These are phyloP conservation scores for Colletotrichum gigasporum DNA, from an alignment of 2,329 filamentous ascomycete species.

Conservation along the genomic window DNA sequence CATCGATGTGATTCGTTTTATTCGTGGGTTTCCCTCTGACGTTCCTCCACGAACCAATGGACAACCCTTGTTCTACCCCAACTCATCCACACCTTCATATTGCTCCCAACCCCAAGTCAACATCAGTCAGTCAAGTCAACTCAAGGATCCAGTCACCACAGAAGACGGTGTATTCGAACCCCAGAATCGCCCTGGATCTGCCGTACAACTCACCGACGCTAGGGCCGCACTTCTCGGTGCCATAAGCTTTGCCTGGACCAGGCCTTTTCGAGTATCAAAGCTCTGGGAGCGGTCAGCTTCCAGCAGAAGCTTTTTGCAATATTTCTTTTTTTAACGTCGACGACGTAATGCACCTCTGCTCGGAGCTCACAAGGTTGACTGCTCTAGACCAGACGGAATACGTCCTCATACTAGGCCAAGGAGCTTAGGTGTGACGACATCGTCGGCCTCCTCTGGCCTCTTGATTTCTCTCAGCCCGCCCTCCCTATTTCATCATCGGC, in stretches of 20 bases:
- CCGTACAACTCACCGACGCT: background rate
- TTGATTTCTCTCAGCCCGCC: background rate
- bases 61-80: slow-evolving; percentile 28
- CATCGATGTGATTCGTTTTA: slow-evolving; percentile 18
- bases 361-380: background rate
- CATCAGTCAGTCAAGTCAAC: background rate
- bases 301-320: too few relatives aligned
- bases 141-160: background rate
- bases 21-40: slow-evolving; percentile 23
- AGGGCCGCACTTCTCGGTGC: background rate
- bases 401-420: background rate
- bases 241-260: too few relatives aligned
- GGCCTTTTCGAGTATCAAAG: background rate
- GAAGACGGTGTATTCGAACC: background rate
- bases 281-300: background rate
- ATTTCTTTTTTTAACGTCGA: background rate
- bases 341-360: background rate
- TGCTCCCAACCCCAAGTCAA: slow-evolving; percentile 2
- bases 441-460: background rate
- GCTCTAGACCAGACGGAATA: background rate
- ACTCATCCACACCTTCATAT: slow-evolving; percentile 25
- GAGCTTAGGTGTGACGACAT: background rate
- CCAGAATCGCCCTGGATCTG: background rate
- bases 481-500: background rate
- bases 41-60: slow-evolving; percentile 26